Base-by-base conservation (phyloP, 192 early-diverging fungal species). In the Gigaspora rosea region DNA sequence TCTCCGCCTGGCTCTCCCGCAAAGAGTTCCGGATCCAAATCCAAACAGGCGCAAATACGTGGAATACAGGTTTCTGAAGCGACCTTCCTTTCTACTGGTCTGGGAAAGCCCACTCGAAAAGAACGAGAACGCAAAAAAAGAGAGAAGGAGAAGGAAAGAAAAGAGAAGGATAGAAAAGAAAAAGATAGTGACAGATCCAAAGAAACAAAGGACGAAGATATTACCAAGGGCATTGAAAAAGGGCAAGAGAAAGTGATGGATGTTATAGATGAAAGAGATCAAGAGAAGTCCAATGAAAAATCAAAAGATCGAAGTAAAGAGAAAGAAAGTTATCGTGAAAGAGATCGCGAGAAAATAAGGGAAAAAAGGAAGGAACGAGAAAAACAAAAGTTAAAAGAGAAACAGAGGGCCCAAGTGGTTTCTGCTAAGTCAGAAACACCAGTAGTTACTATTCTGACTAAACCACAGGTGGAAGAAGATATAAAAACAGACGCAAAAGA, bases 21-120 rank as follows among this genome's bases (percentile, higher is more conserved):
- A 47, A 73, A 73, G 52, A 18, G 52, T 54, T n/a, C n/a, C n/a
- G n/a, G n/a, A n/a, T 78, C 73, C 16, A 59, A 83, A 69, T 15
- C 47, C 9, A 54, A 54, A 71, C 77, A 72, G 41, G 18, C 11
- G 20, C 61, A 73, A 65, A 73, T 51, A 52, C 57, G 27, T 7
- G n/a, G 57, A 41, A 41, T 41, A 41, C 36, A 47, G 76, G 33
- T 27, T 0, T 27, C 32, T 62, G 47, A 65, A 70, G 51, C 3
- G 11, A 47, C 36, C 13, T 27, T 36, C 16, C 16, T n/a, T n/a
- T n/a, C 49, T 22, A 11, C 49, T 18, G 16, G 22, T 20, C 41
- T 46, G n/a, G 22, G 13, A 51, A 59, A 65, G 20, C 33, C 27
- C 12, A 71, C n/a, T 35, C 49, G 57, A 62, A 59, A 78, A 71